phyloP scores from a whole-genome alignment of 495 filamentous ascomycete genomes.

The Hypoxylon perforatum region DNA sequence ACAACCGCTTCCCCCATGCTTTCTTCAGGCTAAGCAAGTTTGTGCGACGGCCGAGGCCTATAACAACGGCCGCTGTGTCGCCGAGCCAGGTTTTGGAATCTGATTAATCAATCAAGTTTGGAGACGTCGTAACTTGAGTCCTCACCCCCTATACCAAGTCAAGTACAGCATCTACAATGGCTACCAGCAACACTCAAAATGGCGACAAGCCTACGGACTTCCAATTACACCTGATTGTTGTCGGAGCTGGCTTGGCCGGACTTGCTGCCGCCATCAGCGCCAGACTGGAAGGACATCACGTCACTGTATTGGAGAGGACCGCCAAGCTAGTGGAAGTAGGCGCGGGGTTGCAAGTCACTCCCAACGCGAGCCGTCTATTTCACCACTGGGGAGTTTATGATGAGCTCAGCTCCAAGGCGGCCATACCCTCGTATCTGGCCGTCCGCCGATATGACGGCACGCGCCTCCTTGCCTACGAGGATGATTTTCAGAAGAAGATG shows the following conservation, averaged over 20 bases:
- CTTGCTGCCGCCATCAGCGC: slow-evolving; percentile 56
- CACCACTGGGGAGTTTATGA: slow-evolving; percentile 63
- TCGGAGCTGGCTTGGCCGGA: slow-evolving; percentile 60
- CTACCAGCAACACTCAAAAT: not conserved
- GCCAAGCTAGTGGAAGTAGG: slow-evolving; percentile 41
- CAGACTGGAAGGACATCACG: slow-evolving; percentile 39
- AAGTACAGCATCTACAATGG: slow-evolving; percentile 5
- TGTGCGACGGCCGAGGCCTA: not conserved
- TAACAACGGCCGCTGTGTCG: not conserved
- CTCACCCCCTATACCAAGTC: not conserved
- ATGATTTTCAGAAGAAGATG: slow-evolving; percentile 56
- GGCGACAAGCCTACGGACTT: slow-evolving; percentile 13
- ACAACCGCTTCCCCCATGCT: not conserved
- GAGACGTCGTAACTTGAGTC: not conserved
- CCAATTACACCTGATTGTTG: slow-evolving; percentile 49
- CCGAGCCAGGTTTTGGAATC: not conserved
- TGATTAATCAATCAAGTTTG: not conserved
- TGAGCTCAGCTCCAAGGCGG: slow-evolving; percentile 58
- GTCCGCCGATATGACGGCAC: slow-evolving; percentile 70
- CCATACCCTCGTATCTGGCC: slow-evolving; percentile 63
- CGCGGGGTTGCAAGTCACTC: slow-evolving; percentile 68
- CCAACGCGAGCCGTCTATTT: slow-evolving; percentile 66
- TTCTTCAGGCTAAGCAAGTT: not conserved
- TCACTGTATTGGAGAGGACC: slow-evolving; percentile 39
- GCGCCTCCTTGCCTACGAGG: slow-evolving; percentile 63